Evolutionary conservation across 1,284 basidiomycete genomes (phyloP).

Genomic region (Mycena citricolor): DNA sequence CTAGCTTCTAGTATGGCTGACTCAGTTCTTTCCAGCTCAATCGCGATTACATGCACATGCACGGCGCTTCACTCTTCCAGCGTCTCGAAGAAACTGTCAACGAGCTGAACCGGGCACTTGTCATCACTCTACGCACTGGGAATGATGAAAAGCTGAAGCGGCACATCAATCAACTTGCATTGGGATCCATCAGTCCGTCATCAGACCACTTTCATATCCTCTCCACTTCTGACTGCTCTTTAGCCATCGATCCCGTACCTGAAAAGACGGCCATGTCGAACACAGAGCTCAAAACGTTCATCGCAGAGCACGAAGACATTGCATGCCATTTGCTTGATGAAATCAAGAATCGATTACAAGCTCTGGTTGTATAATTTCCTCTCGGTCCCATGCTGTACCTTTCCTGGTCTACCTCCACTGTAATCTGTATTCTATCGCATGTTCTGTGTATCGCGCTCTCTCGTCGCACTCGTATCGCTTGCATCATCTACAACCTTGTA

Average conservation of each 20-base stretch:
- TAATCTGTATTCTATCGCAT: slow-evolving; percentile 1
- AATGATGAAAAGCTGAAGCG: background rate
- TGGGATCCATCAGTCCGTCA: too few relatives aligned
- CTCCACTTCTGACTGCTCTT: too few relatives aligned
- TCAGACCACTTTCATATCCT: too few relatives aligned
- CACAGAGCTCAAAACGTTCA: background rate
- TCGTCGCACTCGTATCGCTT: background rate
- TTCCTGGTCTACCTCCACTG: background rate
- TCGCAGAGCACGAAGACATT: background rate
- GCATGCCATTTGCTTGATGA: background rate
- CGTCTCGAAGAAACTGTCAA: background rate
- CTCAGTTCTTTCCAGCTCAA: background rate
- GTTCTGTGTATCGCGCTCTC: slow-evolving; percentile 1
- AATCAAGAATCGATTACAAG: slow-evolving; percentile 3
- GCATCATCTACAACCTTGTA: slow-evolving; percentile 1
- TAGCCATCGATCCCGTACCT: too few relatives aligned
- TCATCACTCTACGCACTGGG: background rate
- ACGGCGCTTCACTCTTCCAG: background rate
- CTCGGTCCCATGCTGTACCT: background rate
- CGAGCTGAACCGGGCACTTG: background rate
- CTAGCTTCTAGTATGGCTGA: slow-evolving; percentile 9
- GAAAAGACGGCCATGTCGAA: background rate
- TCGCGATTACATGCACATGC: background rate
- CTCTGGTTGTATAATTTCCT: too few relatives aligned
- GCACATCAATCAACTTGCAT: background rate